Conservation (phyloP, 805 yeast species). For the Grigorovia transvaalensis region DNA sequence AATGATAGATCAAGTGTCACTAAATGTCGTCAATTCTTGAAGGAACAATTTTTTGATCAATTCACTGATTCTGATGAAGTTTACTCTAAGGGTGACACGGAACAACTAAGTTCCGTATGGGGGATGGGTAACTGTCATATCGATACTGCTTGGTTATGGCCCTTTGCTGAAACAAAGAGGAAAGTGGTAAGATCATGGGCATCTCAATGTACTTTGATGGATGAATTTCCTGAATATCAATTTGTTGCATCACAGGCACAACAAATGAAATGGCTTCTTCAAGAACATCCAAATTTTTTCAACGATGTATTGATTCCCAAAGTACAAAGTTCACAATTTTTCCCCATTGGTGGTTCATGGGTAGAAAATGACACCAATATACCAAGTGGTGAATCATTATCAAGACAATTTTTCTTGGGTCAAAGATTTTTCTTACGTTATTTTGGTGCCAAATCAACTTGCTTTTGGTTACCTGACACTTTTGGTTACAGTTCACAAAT, state of each 20-base stretch:
- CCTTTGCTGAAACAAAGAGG: conserved; percentile 92
- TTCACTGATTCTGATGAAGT: conserved; percentile 58
- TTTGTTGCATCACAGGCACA: conserved; percentile 96
- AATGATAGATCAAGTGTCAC: conserved; percentile 45
- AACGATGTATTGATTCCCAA: conserved; percentile 48
- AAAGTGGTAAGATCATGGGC: conserved; percentile 94
- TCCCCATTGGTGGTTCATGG: conserved; percentile 96
- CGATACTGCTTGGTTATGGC: conserved; percentile 99
- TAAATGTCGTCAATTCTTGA: conserved; percentile 59
- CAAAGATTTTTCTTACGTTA: conserved; percentile 74
- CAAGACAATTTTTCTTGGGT: conserved; percentile 82
- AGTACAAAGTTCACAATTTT: conserved; percentile 60
- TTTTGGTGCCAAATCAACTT: conserved; percentile 64
- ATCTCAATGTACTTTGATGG: conserved; percentile 75
- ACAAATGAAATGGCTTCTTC: conserved; percentile 84
- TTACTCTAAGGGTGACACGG: conserved; percentile 33
- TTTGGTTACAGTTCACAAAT: conserved; percentile 94
- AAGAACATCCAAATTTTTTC: conserved; percentile 78
- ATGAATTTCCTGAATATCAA: conserved; percentile 81
- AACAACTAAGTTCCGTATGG: conserved; percentile 46
- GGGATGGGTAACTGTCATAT: conserved; percentile 94
- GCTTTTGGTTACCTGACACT: conserved; percentile 95
- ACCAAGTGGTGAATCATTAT: conserved; percentile 88
- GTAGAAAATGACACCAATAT: conserved; percentile 94
- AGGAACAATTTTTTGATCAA: conserved; percentile 47